Conservation (phyloP, 108 stramenopile species). For the Nannochloropsis gaditana region DNA sequence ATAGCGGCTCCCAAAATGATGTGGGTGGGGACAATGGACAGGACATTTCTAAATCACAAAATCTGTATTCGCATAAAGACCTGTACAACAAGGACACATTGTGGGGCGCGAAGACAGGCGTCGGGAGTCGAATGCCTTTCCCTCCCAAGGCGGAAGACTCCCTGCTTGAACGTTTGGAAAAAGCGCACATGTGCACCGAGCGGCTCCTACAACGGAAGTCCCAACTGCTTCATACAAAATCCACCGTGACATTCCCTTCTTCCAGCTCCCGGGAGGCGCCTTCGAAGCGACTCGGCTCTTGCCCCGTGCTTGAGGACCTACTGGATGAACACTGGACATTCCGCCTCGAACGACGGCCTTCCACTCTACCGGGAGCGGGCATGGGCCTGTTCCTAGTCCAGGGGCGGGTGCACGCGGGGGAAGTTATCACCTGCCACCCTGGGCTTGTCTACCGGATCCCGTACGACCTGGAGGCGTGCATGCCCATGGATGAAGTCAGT, state of each 20-base stretch:
- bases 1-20: too few species aligned
- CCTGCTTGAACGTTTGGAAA: not conserved
- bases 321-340: not conserved
- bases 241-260: not conserved
- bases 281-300: not conserved
- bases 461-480: not conserved
- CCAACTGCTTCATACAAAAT: not conserved
- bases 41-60: not conserved
- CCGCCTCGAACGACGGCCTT: not conserved
- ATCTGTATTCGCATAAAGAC: not conserved
- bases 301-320: not conserved
- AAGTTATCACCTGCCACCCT: not conserved
- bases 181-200: not conserved
- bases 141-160: not conserved
- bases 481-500: slow-evolving; percentile 2
- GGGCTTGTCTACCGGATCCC: slow-evolving; percentile 4
- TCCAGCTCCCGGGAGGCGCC: not conserved
- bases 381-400: not conserved
- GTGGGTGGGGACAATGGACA: too few species aligned
- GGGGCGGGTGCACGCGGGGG: not conserved
- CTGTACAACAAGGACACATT: not conserved
- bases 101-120: not conserved
- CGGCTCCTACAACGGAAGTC: not conserved
- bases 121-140: not conserved
- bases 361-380: not conserved